Base-by-base conservation (phyloP, 2,329 filamentous ascomycete genomes). In the Aureobasidium pullulans region DNA sequence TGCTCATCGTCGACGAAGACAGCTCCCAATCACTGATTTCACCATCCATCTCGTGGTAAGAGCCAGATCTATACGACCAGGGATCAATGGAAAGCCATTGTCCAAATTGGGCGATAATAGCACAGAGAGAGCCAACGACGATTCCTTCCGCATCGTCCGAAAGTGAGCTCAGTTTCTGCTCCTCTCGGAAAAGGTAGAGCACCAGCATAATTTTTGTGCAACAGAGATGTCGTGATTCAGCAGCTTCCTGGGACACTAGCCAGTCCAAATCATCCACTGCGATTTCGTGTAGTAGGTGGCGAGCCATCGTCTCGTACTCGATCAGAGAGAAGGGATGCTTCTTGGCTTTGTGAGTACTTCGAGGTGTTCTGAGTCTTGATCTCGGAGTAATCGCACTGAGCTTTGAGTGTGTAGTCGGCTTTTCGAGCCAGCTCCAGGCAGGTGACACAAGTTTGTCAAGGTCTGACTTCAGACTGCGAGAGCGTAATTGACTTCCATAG, bases 111-210 rank as follows among this genome's bases (percentile, higher is more conserved):
- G 87, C 85, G 44, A 97, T 76, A 1, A 96, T 72, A 15, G 88
- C 85, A n/a, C 84, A 83, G 23, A 97, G 73, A 43, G 32, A 52
- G 29, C 19, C 11, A 29, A 31, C 28, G 15, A 47, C 42, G 8
- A 44, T 43, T 5, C 46, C 32, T 8, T 23, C 36, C 6, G 29
- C 31, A n/a, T 43, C 34, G 42, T 56, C 52, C 23, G 50, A 37
- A 15, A 72, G 59, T 15, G 50, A 60, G n/a, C 89, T 84, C 1
- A 99, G 81, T 69, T 96, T 97, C 63, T 88, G 81, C 70, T 99
- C 94, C 71, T 99, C 93, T 0, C 88, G 81, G n/a, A 96, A 77
- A 3, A 97, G 78, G 73, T 99, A 94, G 11, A 99, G 77, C 0
- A 84, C 87, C 40, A 86, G 77, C 64, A 95, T 69, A 7, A 72